These are phyloP conservation scores for Lanmaoa pseudosensibilis DNA, from an alignment of 768 basidiomycete species.

Conservation along the genomic window DNA sequence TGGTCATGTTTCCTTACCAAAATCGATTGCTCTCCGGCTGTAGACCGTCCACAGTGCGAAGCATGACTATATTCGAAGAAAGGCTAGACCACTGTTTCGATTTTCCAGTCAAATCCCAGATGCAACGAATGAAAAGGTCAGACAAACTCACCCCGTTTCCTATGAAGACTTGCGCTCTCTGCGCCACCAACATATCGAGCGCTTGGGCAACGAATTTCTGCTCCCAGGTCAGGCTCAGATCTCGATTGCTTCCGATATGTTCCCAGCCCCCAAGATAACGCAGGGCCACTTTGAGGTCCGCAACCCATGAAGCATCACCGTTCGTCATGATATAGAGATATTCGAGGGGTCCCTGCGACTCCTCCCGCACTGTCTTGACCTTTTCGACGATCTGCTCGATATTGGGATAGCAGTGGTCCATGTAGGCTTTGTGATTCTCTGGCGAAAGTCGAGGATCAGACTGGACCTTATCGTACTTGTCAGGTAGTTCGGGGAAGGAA, in stretches of 20 bases:
- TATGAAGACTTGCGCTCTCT: slow-evolving; percentile 47
- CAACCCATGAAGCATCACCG: slow-evolving; percentile 40
- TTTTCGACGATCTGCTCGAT: slow-evolving; percentile 41
- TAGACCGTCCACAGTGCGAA: slow-evolving; percentile 33
- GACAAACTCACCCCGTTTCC: slow-evolving; percentile 47
- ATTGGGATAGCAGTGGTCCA: slow-evolving; percentile 43
- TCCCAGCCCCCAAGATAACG: slow-evolving; percentile 36
- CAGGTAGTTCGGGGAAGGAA: slow-evolving; percentile 40
- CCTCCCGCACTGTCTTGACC: slow-evolving; percentile 34
- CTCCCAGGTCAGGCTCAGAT: slow-evolving; percentile 41
- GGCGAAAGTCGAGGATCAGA: slow-evolving; percentile 25
- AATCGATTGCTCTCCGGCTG: slow-evolving; percentile 32
- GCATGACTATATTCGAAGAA: slow-evolving; percentile 41
- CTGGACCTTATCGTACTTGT: slow-evolving; percentile 34
- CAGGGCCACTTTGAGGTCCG: slow-evolving; percentile 38
- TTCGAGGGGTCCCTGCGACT: slow-evolving; percentile 27
- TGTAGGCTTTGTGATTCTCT: slow-evolving; percentile 30
- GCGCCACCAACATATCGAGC: slow-evolving; percentile 50
- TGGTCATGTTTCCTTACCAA: slow-evolving; percentile 30
- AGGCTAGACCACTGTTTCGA: slow-evolving; percentile 39
- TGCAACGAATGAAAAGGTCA: neutral
- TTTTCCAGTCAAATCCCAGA: neutral
- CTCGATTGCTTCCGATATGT: slow-evolving; percentile 39
- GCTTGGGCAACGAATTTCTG: slow-evolving; percentile 46
- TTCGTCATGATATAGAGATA: slow-evolving; percentile 51